Evolutionary conservation across 192 early-diverging fungal genomes (phyloP).

Genomic region (Coemansia sp.): DNA sequence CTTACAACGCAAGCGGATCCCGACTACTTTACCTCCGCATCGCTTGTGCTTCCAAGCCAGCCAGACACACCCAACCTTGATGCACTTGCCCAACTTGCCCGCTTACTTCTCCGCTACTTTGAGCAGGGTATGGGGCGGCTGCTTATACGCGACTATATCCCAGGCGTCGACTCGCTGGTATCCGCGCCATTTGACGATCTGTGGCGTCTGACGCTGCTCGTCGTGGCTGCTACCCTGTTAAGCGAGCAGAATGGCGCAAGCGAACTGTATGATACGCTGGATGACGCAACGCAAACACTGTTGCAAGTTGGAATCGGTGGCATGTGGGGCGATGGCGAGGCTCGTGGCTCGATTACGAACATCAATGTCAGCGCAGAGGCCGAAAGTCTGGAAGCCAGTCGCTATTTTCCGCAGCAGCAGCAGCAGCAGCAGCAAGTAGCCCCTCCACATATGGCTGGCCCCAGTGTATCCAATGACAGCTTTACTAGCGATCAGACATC

Average conservation of each 20-base stretch:
- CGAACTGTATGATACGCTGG: conserved; percentile 24
- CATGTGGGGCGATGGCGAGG: conserved; percentile 27
- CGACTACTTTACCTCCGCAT: conserved; percentile 49
- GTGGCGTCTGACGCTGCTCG: conserved; percentile 44
- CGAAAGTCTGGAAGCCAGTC: background rate
- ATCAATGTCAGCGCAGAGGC: background rate
- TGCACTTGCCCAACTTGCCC: conserved; percentile 49
- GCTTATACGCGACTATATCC: conserved; percentile 32
- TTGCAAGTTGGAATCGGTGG: conserved; percentile 31
- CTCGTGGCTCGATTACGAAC: background rate
- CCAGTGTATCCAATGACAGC: conserved; percentile 21
- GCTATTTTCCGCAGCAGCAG: background rate
- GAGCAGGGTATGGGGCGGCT: conserved; percentile 14
- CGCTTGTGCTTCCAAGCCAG: conserved; percentile 35
- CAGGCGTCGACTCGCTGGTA: conserved; percentile 31
- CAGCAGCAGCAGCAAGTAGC: background rate
- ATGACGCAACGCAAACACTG: conserved; percentile 11
- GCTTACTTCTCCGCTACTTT: conserved; percentile 42
- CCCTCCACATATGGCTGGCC: background rate
- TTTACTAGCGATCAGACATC: conserved; percentile 28
- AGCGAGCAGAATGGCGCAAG: conserved; percentile 44
- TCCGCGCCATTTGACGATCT: conserved; percentile 43
- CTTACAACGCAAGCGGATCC: conserved; percentile 44
- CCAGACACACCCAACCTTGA: conserved; percentile 41
- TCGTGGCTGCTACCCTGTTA: conserved; percentile 43